These are phyloP conservation scores for Hortiboletus rubellus DNA, from an alignment of 1,284 basidiomycete species.

Conservation along the genomic window DNA sequence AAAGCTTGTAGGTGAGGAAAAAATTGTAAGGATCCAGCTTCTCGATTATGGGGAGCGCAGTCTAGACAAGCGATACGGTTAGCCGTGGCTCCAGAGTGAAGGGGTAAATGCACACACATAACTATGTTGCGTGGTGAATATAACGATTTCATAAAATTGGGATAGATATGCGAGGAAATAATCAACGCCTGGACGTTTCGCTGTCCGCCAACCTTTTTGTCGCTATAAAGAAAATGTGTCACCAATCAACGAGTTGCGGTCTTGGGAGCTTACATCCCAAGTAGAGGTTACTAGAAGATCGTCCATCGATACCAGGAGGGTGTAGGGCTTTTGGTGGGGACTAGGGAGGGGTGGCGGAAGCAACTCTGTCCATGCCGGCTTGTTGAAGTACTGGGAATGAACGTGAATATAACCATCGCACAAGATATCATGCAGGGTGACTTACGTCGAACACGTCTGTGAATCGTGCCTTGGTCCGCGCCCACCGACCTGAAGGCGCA, in stretches of 20 bases:
- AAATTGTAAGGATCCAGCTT: conserved; percentile 94
- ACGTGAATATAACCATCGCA: background rate
- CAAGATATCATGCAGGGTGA: conserved; percentile 1
- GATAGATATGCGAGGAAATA: conserved; percentile 97
- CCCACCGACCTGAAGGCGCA: conserved; percentile 59
- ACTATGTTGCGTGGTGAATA: conserved; percentile 90
- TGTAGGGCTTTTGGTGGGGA: conserved; percentile 89
- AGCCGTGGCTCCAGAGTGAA: background rate
- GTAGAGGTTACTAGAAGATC: conserved; percentile 89
- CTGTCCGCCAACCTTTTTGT: conserved; percentile 86
- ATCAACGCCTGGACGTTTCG: conserved; percentile 94
- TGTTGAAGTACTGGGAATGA: too few species aligned
- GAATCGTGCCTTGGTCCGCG: conserved; percentile 59
- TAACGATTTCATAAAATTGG: conserved; percentile 96
- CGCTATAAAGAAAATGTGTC: conserved; percentile 48
- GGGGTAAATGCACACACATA: conserved; percentile 61
- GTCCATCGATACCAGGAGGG: conserved; percentile 89
- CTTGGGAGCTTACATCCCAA: conserved; percentile 79
- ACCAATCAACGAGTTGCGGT: background rate
- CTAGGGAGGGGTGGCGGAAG: conserved; percentile 86
- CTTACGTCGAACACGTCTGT: conserved; percentile 64
- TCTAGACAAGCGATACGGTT: conserved; percentile 47
- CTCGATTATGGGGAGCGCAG: conserved; percentile 86
- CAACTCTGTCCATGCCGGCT: conserved; percentile 45
- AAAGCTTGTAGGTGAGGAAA: conserved; percentile 87